Evolutionary conservation across 1,284 basidiomycete genomes (phyloP).

Genomic region (Malassezia vespertilionis): DNA sequence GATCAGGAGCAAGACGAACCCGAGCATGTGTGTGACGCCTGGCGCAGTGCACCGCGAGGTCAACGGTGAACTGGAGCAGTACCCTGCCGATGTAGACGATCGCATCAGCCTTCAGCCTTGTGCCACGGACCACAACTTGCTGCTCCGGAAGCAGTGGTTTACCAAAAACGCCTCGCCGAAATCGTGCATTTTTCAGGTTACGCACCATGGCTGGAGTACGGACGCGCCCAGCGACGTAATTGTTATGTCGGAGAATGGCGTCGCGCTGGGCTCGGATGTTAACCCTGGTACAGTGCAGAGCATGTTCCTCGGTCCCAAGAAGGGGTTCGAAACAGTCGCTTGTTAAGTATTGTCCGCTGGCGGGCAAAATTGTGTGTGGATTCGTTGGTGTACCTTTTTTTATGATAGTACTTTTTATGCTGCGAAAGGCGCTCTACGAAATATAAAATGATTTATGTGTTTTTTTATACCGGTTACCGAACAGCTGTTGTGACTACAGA

Average conservation of each 20-base stretch:
- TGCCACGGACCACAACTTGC: not conserved
- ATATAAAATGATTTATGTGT: too few relatives aligned
- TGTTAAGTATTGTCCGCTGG: too few relatives aligned
- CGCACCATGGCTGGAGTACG: conserved; percentile 8
- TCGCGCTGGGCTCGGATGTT: not conserved
- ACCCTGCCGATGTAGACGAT: conserved; percentile 3
- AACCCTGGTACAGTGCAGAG: not conserved
- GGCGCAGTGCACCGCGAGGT: not conserved
- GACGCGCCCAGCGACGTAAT: conserved; percentile 5
- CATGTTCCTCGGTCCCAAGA: not conserved
- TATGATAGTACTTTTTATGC: too few relatives aligned
- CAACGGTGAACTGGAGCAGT: not conserved
- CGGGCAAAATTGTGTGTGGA: too few relatives aligned
- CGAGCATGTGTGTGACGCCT: conserved; percentile 4
- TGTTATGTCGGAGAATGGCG: conserved; percentile 8
- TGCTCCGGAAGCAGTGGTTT: conserved; percentile 8
- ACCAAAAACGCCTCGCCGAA: not conserved
- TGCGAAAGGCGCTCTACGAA: too few relatives aligned
- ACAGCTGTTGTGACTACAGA: too few relatives aligned
- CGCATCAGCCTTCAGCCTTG: conserved; percentile 9
- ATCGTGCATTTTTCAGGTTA: not conserved
- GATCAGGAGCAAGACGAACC: conserved; percentile 2
- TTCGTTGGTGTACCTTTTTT: too few relatives aligned
- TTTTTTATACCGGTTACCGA: too few relatives aligned
- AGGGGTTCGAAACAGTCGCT: not conserved